Conservation (phyloP, 768 basidiomycete species). For the Sistotremastrum suecicum region DNA sequence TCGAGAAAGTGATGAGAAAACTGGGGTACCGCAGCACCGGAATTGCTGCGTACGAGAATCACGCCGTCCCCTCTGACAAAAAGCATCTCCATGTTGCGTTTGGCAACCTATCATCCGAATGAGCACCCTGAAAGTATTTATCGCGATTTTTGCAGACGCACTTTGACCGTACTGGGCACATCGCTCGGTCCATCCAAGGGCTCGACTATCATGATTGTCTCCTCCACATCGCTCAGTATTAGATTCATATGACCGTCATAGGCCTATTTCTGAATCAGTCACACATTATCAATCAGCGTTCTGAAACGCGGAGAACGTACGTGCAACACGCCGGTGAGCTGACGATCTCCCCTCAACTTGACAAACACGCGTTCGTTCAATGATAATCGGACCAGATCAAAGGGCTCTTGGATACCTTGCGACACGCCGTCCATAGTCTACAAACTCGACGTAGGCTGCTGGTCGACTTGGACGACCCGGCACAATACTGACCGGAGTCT, state of each 20-base stretch:
- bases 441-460: background rate
- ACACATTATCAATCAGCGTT: slow-evolving; percentile 3
- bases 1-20: slow-evolving; percentile 2
- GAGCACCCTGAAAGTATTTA: background rate
- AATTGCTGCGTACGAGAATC: slow-evolving; percentile 54
- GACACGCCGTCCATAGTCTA: slow-evolving; percentile 51
- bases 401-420: slow-evolving; percentile 82
- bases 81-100: slow-evolving; percentile 93
- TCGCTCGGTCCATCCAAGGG: slow-evolving; percentile 48
- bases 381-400: slow-evolving; percentile 92
- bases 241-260: slow-evolving; percentile 99
- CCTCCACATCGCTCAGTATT: slow-evolving; percentile 94
- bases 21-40: background rate
- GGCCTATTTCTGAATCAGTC: slow-evolving; percentile 39
- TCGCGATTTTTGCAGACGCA: slow-evolving; percentile 16
- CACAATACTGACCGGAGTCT: no score
- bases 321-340: slow-evolving; percentile 84
- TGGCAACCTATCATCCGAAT: slow-evolving; percentile 48
- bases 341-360: slow-evolving; percentile 89
- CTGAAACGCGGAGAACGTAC: slow-evolving; percentile 30
- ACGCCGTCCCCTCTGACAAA: slow-evolving; percentile 97
- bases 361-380: slow-evolving; percentile 97
- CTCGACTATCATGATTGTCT: slow-evolving; percentile 95
- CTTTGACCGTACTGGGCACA: slow-evolving; percentile 51
- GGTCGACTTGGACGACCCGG: no score